These are phyloP conservation scores for Cyclotella sp. DNA, from an alignment of 108 stramenopile species.

Conservation along the genomic window DNA sequence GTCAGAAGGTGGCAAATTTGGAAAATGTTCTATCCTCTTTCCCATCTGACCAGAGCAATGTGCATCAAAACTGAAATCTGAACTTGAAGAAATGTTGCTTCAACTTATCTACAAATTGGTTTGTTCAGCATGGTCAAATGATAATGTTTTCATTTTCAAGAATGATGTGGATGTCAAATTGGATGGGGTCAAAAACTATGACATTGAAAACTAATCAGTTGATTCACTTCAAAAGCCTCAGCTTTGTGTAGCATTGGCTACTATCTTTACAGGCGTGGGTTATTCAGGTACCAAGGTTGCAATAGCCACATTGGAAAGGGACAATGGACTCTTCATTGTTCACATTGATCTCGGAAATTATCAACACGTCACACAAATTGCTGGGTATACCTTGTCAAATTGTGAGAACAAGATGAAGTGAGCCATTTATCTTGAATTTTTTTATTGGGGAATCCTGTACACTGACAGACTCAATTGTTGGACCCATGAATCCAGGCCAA, in stretches of 20 bases:
- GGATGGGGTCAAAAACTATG: too few species aligned
- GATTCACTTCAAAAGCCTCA: not conserved
- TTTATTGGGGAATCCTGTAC: not conserved
- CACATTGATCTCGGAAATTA: slow-evolving; percentile 50
- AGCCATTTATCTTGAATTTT: slow-evolving; percentile 16
- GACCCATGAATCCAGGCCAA: slow-evolving; percentile 39
- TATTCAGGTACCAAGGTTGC: slow-evolving; percentile 26
- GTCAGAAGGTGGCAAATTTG: slow-evolving; percentile 24
- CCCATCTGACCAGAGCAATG: not conserved
- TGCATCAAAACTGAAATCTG: slow-evolving; percentile 11
- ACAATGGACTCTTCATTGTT: slow-evolving; percentile 31
- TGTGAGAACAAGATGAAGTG: too few species aligned
- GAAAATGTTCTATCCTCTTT: slow-evolving; percentile 33
- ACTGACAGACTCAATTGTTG: slow-evolving; percentile 27
- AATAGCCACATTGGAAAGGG: slow-evolving; percentile 39
- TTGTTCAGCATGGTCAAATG: slow-evolving; percentile 34
- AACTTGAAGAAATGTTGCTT: slow-evolving; percentile 22
- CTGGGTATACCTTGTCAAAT: too few species aligned
- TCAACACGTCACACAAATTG: not conserved
- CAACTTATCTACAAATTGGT: slow-evolving; percentile 36
- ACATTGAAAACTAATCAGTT: too few species aligned
- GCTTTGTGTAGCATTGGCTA: slow-evolving; percentile 44
- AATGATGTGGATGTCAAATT: not conserved
- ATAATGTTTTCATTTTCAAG: slow-evolving; percentile 8
- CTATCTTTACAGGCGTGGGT: slow-evolving; percentile 34